phyloP scores from a whole-genome alignment of 169 alveolate species.

The Plasmodium coatneyi region DNA sequence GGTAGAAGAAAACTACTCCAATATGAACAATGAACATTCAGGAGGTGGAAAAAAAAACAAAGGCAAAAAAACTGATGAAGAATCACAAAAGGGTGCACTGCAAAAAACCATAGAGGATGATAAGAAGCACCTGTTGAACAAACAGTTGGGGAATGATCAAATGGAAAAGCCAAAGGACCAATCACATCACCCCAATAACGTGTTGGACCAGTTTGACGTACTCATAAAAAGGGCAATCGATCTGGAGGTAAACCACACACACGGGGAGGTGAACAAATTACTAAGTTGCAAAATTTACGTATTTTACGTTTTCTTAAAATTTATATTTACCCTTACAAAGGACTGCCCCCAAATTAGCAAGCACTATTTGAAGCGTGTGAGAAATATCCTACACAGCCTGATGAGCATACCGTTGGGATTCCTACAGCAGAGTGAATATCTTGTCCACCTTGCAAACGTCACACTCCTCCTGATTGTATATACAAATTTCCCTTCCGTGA shows the following conservation, averaged over 20 bases:
- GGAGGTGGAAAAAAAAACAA: neutral
- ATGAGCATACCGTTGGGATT: conserved; percentile 1
- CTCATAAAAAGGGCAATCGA: conserved; percentile 26
- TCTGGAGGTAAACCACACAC: neutral
- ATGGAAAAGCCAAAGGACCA: neutral
- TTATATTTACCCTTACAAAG: conserved; percentile 14
- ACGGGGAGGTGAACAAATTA: neutral
- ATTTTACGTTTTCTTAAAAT: neutral
- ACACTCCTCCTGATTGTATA: conserved; percentile 2
- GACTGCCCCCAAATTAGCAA: neutral
- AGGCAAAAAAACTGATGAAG: neutral
- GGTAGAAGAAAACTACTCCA: conserved; percentile 6
- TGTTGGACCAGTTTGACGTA: conserved; percentile 37
- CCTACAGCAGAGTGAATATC: neutral
- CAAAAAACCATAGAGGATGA: neutral
- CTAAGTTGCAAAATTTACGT: neutral
- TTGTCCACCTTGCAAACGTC: conserved; percentile 1
- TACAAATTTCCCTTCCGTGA: conserved; percentile 9
- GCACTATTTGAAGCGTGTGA: conserved; percentile 22
- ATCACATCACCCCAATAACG: neutral
- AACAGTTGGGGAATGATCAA: neutral
- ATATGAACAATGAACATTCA: neutral
- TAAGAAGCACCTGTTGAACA: neutral
- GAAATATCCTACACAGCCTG: neutral
- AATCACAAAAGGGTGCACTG: neutral